Percentiles rank a stretch among this genome's conserved stretches.
These are phyloP conservation scores for Amylostereum areolatum DNA, from an alignment of 1,284 basidiomycete genomes.

Conservation along the genomic window DNA sequence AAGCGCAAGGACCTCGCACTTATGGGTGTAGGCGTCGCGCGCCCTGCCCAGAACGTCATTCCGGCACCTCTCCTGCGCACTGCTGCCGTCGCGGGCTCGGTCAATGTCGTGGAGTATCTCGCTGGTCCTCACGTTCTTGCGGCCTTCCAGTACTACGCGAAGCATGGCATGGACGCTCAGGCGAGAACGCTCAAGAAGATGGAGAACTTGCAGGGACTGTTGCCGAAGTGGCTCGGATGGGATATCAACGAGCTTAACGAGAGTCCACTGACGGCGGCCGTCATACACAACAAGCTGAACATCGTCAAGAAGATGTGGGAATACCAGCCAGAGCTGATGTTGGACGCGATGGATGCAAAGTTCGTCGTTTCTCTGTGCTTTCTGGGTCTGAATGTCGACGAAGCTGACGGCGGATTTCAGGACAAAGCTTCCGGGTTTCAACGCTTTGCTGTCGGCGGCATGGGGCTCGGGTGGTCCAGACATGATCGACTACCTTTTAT, in stretches of 20 bases:
- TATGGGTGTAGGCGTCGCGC: constrained; percentile 35
- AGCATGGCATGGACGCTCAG: constrained; percentile 32
- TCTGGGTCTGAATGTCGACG: constrained; percentile 9
- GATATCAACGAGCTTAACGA: constrained; percentile 37
- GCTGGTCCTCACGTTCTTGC: constrained; percentile 23
- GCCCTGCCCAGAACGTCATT: constrained; percentile 5
- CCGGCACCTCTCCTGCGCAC: constrained; percentile 36
- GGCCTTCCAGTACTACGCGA: constrained; percentile 26
- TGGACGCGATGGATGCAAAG: constrained; percentile 34
- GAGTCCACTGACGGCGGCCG: constrained; percentile 38
- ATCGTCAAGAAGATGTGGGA: constrained; percentile 36
- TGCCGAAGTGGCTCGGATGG: constrained; percentile 47
- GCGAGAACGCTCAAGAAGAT: constrained; percentile 32
- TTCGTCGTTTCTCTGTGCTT: constrained; percentile 19
- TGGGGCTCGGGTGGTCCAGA: constrained; percentile 20
- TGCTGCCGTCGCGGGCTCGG: constrained; percentile 28
- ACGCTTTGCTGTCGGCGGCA: constrained; percentile 37
- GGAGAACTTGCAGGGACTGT: constrained; percentile 29
- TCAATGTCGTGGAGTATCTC: constrained; percentile 41
- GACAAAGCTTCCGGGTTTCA: constrained; percentile 40
- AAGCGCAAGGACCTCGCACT: constrained; percentile 46
- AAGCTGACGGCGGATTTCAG: constrained; percentile 30
- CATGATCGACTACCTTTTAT: constrained; percentile 44
- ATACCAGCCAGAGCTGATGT: constrained; percentile 33
- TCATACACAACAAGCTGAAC: constrained; percentile 28